Base-by-base conservation (phyloP, 129 eudicot species). In the Artemisia argyi region DNA sequence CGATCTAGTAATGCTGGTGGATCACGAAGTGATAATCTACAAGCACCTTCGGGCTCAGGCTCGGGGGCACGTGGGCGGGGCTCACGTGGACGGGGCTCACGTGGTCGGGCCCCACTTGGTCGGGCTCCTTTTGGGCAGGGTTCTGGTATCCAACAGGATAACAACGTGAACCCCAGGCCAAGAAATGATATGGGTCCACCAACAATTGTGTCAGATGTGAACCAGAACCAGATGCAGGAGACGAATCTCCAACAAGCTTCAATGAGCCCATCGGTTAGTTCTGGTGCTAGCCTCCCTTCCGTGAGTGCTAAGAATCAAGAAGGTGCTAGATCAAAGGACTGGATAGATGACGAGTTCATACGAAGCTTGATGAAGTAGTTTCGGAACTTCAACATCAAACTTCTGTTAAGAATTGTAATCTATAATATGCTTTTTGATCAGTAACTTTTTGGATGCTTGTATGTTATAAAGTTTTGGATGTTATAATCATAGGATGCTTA, bases 271-370 rank as follows among this genome's bases (percentile, higher is more conserved):
- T 42, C 15, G 0, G 32, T 30, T 13, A 15, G 47, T 61, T 13
- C 15, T 51, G 56, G 57, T 52, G 17, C 17, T 4, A 51, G 15
- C 56, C 3, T 89, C 85, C 89, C 92, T 71, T 89, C 85, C 51
- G 15, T 83, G 56, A 90, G 91, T 72, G 80, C 89, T 26, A 89
- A 85, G 50, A 32, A 80, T 83, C 19, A 83, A 61, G 91, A 90
- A n/a, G 86, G 81, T 73, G 35, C 85, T 78, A 87, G 89, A 69
- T 83, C 89, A 16, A 89, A 91, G 79, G 82, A 85, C 35, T 53
- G 91, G 69, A 83, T 89, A 10, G 88, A 76, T 24, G 86, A 85
- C 52, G 87, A 83, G 1, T 35, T 35, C 70, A 81, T 91, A 56
- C 48, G 82, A n/a, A 82, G 80, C 77, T 84, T 88, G 32, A 81